Percentiles rank a stretch among this genome's conserved stretches.
These are phyloP conservation scores for Quillaja saponaria DNA, from an alignment of 306 rosid genomes.

Conservation along the genomic window DNA sequence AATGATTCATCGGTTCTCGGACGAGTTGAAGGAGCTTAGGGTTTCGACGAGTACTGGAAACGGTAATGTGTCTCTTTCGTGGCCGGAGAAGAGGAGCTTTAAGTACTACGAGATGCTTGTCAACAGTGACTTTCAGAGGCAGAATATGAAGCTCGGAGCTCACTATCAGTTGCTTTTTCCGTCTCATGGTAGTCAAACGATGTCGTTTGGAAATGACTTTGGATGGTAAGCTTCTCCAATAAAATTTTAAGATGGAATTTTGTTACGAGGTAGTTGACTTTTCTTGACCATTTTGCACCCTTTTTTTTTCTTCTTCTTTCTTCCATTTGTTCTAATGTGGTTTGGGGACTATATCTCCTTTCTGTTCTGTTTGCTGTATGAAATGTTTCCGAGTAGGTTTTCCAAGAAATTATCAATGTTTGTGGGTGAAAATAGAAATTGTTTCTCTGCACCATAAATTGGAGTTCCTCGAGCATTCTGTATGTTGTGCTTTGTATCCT, in stretches of 20 bases:
- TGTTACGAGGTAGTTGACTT: no score
- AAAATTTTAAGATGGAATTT: no score
- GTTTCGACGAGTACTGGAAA: slow-evolving; percentile 22
- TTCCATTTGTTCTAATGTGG: no score
- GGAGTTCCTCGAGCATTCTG: not conserved
- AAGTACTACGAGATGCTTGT: slow-evolving; percentile 57
- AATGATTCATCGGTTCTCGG: slow-evolving; percentile 80
- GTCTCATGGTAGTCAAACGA: slow-evolving; percentile 69
- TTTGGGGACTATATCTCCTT: not conserved
- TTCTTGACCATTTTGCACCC: not conserved
- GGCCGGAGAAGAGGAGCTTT: slow-evolving; percentile 54
- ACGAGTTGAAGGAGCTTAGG: slow-evolving; percentile 50
- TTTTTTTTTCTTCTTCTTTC: not conserved
- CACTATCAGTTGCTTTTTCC: slow-evolving; percentile 69
- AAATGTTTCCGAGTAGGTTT: not conserved
- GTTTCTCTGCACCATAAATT: not conserved
- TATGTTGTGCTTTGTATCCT: not conserved
- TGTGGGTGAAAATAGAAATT: not conserved
- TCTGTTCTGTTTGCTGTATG: not conserved
- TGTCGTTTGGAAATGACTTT: slow-evolving; percentile 79
- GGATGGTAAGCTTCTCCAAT: slow-evolving; percentile 54
- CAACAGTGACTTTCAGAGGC: slow-evolving; percentile 56
- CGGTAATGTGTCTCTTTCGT: slow-evolving; percentile 15
- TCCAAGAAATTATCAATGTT: not conserved
- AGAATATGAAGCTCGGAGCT: slow-evolving; percentile 55